phyloP scores from a whole-genome alignment of 768 basidiomycete genomes.

The Steccherinum ochraceum region DNA sequence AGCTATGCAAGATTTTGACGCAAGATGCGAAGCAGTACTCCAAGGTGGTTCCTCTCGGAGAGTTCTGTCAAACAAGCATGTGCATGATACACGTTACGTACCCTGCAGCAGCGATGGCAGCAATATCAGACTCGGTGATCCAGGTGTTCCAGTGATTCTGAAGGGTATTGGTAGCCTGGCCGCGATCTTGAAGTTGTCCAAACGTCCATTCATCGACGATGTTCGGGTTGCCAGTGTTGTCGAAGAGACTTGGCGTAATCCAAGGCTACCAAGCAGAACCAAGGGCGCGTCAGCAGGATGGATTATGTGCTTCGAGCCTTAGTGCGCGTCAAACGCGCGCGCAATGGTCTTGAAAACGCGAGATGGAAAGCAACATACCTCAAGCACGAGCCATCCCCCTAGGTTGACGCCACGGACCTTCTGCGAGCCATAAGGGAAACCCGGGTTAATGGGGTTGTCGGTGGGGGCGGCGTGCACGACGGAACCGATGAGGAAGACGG shows the following conservation, averaged over 20 bases:
- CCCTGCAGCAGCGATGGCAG: slow-evolving; percentile 70
- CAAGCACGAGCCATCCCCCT: slow-evolving; percentile 58
- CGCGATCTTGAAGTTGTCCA: slow-evolving; percentile 48
- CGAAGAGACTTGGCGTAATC: slow-evolving; percentile 75
- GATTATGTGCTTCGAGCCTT: slow-evolving; percentile 17
- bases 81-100: slow-evolving; percentile 31
- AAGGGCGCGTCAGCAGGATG: background rate
- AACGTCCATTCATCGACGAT: slow-evolving; percentile 82
- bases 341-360: background rate
- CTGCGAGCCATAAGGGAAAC: slow-evolving; percentile 67
- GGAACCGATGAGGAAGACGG: slow-evolving; percentile 24
- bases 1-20: background rate
- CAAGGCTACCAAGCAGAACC: slow-evolving; percentile 44
- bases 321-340: background rate
- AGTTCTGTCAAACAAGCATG: no score
- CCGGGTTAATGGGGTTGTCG: slow-evolving; percentile 34
- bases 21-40: slow-evolving; percentile 1
- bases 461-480: slow-evolving; percentile 18
- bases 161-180: slow-evolving; percentile 44
- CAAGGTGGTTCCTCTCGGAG: slow-evolving; percentile 6
- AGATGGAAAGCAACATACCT: slow-evolving; percentile 26
- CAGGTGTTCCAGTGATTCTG: slow-evolving; percentile 66
- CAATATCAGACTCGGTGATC: slow-evolving; percentile 79
- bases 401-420: slow-evolving; percentile 83
- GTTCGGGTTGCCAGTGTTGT: slow-evolving; percentile 47